Evolutionary conservation across 306 rosid species (phyloP).

Genomic region (Inga laurina): DNA sequence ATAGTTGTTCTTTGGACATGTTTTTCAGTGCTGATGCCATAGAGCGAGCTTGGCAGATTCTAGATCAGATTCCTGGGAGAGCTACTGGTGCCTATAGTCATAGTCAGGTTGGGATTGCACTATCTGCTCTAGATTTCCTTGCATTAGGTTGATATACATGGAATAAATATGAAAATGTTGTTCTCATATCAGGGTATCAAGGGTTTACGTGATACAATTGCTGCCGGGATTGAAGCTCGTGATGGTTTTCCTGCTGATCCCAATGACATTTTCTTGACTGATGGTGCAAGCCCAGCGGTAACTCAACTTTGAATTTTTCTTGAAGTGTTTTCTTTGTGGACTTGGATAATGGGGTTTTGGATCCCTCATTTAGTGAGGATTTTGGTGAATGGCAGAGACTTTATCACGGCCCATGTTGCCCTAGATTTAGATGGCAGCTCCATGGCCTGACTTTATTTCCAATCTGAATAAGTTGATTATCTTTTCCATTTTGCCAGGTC

Average conservation of each 20-base stretch:
- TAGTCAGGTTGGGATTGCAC: conserved; percentile 51
- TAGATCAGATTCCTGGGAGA: conserved; percentile 79
- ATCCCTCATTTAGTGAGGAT: neutral
- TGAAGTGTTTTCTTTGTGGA: neutral
- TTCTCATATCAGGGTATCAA: conserved; percentile 53
- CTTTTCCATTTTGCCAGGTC: conserved; percentile 44
- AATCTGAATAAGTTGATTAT: neutral
- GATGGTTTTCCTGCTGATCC: conserved; percentile 68
- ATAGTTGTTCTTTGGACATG: conserved; percentile 13
- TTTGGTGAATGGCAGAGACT: neutral
- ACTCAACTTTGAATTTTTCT: neutral
- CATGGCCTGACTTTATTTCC: neutral
- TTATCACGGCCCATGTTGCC: neutral
- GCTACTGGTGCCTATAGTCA: conserved; percentile 83
- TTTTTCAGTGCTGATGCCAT: conserved; percentile 49
- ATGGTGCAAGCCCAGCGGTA: conserved; percentile 80
- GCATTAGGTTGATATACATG: neutral
- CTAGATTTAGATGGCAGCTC: neutral
- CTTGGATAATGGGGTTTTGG: neutral
- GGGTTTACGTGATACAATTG: conserved; percentile 71
- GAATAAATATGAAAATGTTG: neutral
- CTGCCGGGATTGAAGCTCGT: conserved; percentile 68
- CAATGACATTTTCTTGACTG: conserved; percentile 64
- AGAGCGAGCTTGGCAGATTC: conserved; percentile 66
- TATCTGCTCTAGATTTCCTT: neutral